Conservation (phyloP, 306 rosid genomes). For the Abrus precatorius region DNA sequence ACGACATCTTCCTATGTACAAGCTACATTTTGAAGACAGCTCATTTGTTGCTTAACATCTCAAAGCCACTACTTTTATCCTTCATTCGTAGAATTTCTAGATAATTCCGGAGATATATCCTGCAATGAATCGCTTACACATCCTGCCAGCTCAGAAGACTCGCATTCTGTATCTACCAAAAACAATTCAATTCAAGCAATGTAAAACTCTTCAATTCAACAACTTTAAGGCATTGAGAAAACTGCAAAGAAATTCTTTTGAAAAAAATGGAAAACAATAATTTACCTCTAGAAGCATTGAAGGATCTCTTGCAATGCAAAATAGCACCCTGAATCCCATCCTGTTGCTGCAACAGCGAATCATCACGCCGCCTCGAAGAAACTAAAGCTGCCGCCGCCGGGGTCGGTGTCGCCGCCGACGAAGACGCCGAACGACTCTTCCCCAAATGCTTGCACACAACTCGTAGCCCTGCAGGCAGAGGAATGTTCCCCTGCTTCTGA, state of each 20-base stretch:
- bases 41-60: neutral
- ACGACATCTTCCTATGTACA: too few relatives aligned
- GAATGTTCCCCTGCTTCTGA: conserved; percentile 57
- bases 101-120: conserved; percentile 50
- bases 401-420: conserved; percentile 61
- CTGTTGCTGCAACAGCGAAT: conserved; percentile 84
- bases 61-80: conserved; percentile 36
- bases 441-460: conserved; percentile 90
- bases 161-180: conserved; percentile 60
- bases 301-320: conserved; percentile 87
- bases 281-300: conserved; percentile 77
- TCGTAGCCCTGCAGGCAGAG: conserved; percentile 68
- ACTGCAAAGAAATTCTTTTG: neutral
- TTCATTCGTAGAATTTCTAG: conserved; percentile 49
- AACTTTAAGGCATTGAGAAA: neutral
- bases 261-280: neutral
- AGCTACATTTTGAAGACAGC: neutral
- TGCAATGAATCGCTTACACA: conserved; percentile 57
- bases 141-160: conserved; percentile 55
- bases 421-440: conserved; percentile 81
- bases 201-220: neutral
- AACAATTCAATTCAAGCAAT: neutral
- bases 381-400: conserved; percentile 50
- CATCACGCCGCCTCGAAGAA: conserved; percentile 68
- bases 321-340: conserved; percentile 95